Evolutionary conservation across 78 protist genomes (phyloP).

Genomic region (Dictyostelium firmibasis): DNA sequence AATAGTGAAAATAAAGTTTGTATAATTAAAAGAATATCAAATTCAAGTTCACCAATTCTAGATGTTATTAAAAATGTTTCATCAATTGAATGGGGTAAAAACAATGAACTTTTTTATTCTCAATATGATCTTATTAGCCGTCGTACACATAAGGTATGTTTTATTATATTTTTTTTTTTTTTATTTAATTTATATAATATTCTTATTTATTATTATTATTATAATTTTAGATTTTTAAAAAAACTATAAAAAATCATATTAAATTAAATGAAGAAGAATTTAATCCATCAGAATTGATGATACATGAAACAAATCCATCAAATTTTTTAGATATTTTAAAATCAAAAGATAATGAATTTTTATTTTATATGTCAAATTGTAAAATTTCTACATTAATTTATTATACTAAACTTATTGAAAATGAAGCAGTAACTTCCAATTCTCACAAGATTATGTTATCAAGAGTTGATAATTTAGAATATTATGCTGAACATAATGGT

Average conservation of each 20-base stretch:
- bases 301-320: conserved; percentile 20
- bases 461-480: conserved; percentile 43
- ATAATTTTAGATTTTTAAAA: conserved; percentile 8
- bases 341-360: conserved; percentile 51
- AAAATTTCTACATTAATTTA: conserved; percentile 30
- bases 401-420: neutral
- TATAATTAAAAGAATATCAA: neutral
- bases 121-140: neutral
- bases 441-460: conserved; percentile 12
- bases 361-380: conserved; percentile 54
- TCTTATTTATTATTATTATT: neutral
- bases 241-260: neutral
- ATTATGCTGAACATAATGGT: conserved; percentile 65
- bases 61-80: conserved; percentile 40
- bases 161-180: too few species aligned
- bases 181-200: too few species aligned
- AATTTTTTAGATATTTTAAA: conserved; percentile 20
- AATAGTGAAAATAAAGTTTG: conserved; percentile 16
- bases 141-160: conserved; percentile 5
- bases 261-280: neutral
- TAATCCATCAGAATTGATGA: conserved; percentile 9
- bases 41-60: neutral
- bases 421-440: neutral
- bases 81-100: conserved; percentile 53
- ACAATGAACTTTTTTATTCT: conserved; percentile 39